Conservation (phyloP, 2,329 filamentous ascomycete species). For the Penicillium sp. region DNA sequence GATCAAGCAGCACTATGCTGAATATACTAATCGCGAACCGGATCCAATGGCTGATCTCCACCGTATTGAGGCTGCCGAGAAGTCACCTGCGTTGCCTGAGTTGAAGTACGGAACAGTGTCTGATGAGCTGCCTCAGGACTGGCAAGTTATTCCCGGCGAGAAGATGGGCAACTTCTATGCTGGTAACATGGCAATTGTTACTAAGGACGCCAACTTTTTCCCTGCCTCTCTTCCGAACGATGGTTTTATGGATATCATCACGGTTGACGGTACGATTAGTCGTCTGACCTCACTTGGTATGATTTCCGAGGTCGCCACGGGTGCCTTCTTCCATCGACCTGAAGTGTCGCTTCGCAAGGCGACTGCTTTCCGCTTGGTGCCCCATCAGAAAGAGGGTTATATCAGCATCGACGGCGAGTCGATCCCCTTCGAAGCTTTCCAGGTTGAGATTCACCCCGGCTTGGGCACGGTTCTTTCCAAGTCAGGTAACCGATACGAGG, state of each 20-base stretch:
- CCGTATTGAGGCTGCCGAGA: slow-evolving; percentile 38
- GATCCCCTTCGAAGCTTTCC: slow-evolving; percentile 83
- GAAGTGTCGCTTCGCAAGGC: slow-evolving; percentile 82
- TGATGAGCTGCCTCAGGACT: slow-evolving; percentile 73
- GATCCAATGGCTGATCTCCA: slow-evolving; percentile 17
- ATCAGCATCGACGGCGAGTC: slow-evolving; percentile 94
- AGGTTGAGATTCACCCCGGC: slow-evolving; percentile 81
- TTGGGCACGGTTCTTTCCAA: slow-evolving; percentile 84
- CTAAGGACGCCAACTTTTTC: slow-evolving; percentile 81
- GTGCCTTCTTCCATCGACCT: slow-evolving; percentile 75
- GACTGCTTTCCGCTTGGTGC: slow-evolving; percentile 80
- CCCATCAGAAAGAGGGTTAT: slow-evolving; percentile 71
- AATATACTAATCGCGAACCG: slow-evolving; percentile 40
- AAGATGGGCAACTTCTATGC: slow-evolving; percentile 90
- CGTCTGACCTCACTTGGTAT: slow-evolving; percentile 67
- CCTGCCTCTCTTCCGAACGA: slow-evolving; percentile 76
- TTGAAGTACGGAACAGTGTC: slow-evolving; percentile 78
- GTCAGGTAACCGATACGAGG: slow-evolving; percentile 69
- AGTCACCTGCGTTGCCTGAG: slow-evolving; percentile 63
- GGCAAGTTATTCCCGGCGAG: slow-evolving; percentile 72
- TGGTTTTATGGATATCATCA: slow-evolving; percentile 81
- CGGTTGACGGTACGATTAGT: slow-evolving; percentile 73
- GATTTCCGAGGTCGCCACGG: slow-evolving; percentile 69
- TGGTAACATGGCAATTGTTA: slow-evolving; percentile 94
- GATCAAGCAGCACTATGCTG: slow-evolving; percentile 72